A percentile compares a stretch with the other conserved stretches of the same genome.
Evolutionary conservation across 495 filamentous ascomycete species (phyloP).

Genomic region (Daldinia bambusicola): DNA sequence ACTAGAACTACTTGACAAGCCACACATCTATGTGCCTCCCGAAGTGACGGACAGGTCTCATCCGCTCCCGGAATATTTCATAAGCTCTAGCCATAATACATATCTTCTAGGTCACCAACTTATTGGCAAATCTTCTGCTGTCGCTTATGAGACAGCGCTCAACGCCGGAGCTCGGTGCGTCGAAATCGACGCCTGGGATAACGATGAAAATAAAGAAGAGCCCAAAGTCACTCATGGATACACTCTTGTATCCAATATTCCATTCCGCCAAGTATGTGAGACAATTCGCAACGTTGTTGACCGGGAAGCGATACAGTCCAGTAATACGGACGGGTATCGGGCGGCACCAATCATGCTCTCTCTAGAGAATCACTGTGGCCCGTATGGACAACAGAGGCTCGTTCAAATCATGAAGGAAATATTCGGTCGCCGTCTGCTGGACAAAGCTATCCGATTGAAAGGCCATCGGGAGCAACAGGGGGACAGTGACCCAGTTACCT

Average conservation of each 20-base stretch:
- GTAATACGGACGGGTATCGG: slow-evolving; percentile 45
- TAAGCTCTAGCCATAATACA: slow-evolving; percentile 62
- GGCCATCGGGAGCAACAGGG: slow-evolving; percentile 55
- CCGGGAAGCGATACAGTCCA: slow-evolving; percentile 51
- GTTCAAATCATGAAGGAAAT: slow-evolving; percentile 65
- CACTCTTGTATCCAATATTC: slow-evolving; percentile 64
- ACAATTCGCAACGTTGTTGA: slow-evolving; percentile 62
- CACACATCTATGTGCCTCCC: slow-evolving; percentile 57
- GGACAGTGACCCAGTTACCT: slow-evolving; percentile 52
- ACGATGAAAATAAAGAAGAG: slow-evolving; percentile 58
- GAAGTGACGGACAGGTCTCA: slow-evolving; percentile 55
- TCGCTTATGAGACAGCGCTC: slow-evolving; percentile 61
- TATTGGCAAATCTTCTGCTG: slow-evolving; percentile 56
- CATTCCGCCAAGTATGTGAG: slow-evolving; percentile 64
- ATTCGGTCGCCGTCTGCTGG: slow-evolving; percentile 62
- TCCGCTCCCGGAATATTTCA: slow-evolving; percentile 65
- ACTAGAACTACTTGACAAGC: slow-evolving; percentile 53
- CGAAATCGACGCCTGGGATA: slow-evolving; percentile 69
- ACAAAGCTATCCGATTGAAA: slow-evolving; percentile 55
- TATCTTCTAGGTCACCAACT: slow-evolving; percentile 67
- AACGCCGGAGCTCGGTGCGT: slow-evolving; percentile 63
- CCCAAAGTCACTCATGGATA: slow-evolving; percentile 68
- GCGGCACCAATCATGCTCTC: slow-evolving; percentile 63
- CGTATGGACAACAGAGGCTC: slow-evolving; percentile 58
- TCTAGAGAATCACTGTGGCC: slow-evolving; percentile 64